These are phyloP conservation scores for Phyllosticta capitalensis DNA, from an alignment of 2,329 filamentous ascomycete species.

Conservation along the genomic window DNA sequence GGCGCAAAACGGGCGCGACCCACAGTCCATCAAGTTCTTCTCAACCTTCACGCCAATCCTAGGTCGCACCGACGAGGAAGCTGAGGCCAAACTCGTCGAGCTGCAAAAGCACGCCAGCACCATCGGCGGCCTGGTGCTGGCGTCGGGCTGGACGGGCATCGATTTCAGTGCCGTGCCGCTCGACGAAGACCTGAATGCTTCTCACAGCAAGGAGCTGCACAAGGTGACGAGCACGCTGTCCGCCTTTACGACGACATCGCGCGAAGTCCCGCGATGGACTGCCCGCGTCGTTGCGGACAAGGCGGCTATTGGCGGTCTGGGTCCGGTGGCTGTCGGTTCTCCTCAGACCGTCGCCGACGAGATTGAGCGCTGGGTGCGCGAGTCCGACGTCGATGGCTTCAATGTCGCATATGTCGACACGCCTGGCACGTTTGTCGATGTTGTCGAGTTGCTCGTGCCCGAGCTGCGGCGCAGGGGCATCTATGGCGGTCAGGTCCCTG, in stretches of 20 bases:
- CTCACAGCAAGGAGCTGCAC: conserved; percentile 44
- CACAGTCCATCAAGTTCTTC: conserved; percentile 46
- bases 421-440: conserved; percentile 31
- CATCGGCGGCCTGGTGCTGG: conserved; percentile 46
- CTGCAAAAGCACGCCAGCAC: conserved; percentile 44
- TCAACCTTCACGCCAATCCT: conserved; percentile 28
- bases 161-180: conserved; percentile 49
- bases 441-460: conserved; percentile 28
- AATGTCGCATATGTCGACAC: conserved; percentile 34
- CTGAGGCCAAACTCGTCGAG: conserved; percentile 42
- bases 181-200: conserved; percentile 48
- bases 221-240: conserved; percentile 25
- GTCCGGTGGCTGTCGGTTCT: conserved; percentile 27
- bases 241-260: conserved; percentile 24
- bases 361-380: conserved; percentile 36
- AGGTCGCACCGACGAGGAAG: conserved; percentile 36
- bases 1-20: conserved; percentile 44
- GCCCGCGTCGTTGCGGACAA: conserved; percentile 23
- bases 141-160: conserved; percentile 52
- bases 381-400: conserved; percentile 32
- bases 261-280: conserved; percentile 22
- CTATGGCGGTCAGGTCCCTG: conserved; percentile 14
- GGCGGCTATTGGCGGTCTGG: conserved; percentile 18
- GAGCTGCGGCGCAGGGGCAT: conserved; percentile 28
- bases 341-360: conserved; percentile 37